Evolutionary conservation across 345 rosid genomes (phyloP), one percentile per base, ranked within the genome.

Genomic region (Mallotus nudiflorus): DNA sequence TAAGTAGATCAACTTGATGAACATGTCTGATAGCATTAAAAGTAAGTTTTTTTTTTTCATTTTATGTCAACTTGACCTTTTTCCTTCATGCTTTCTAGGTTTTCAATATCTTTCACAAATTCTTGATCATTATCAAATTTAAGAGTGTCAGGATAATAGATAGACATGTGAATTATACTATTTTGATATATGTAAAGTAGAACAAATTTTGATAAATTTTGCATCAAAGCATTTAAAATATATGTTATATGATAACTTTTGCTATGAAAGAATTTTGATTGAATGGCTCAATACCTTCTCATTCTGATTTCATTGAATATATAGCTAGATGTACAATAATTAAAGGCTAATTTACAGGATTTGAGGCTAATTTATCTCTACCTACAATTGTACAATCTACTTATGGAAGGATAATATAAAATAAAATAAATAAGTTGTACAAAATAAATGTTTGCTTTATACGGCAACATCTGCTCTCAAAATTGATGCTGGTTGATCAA

Each of bases 201-300:
- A n/a, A n/a, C n/a, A n/a, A n/a, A n/a, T n/a, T n/a, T n/a, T n/a
- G n/a, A n/a, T n/a, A n/a, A n/a, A n/a, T n/a, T n/a, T n/a, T n/a
- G n/a, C n/a, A n/a, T n/a, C n/a, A n/a, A n/a, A n/a, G n/a, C n/a
- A n/a, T n/a, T n/a, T n/a, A n/a, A n/a, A n/a, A n/a, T n/a, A n/a
- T n/a, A n/a, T n/a, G n/a, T n/a, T n/a, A n/a, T n/a, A n/a, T 49
- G 52, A 49, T 49, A 49, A 15, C 52, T 49, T 49, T 49, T 49
- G 22, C 52, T 18, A 15, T 15, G 52, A 49, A 16, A 1, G 20
- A 49, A 18, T 49, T 49, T 49, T 49, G 20, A 49, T 49, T 49
- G 52, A 49, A 49, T 49, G 52, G 22, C 52, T 49, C 52, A 15
- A 49, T 15, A 1, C 4, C 3, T 18, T 49, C 4, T 49, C 6